A percentile compares a stretch with the other conserved stretches of the same genome.
phyloP scores from a whole-genome alignment of 257 asterid genomes.

The Primulina eburnea region DNA sequence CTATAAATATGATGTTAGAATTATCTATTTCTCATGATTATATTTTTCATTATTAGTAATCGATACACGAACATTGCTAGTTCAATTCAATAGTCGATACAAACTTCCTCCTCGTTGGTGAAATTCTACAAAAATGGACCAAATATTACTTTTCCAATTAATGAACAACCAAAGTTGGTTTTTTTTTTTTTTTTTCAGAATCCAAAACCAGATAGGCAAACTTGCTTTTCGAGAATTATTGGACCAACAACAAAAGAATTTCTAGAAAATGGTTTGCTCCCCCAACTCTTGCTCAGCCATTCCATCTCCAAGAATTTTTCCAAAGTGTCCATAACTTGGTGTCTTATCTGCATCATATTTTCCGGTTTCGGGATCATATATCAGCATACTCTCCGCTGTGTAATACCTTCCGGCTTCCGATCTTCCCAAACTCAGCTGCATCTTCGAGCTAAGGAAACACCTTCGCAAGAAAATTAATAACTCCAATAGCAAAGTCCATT shows the following conservation, averaged over 20 bases:
- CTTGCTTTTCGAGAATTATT: neutral
- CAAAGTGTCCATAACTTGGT: conserved; percentile 90
- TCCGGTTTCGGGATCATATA: conserved; percentile 69
- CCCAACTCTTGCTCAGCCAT: conserved; percentile 93
- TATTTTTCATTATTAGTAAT: too few relatives aligned
- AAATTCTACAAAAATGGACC: too few relatives aligned
- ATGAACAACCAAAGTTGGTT: too few relatives aligned
- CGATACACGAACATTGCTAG: too few relatives aligned
- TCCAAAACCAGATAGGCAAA: too few relatives aligned
- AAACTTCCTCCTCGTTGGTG: too few relatives aligned
- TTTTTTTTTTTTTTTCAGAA: too few relatives aligned
- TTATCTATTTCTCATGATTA: too few relatives aligned
- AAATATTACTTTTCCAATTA: too few relatives aligned
- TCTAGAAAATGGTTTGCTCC: conserved; percentile 71
- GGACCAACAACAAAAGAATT: neutral
- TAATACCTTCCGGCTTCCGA: conserved; percentile 96
- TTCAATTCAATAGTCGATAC: too few relatives aligned
- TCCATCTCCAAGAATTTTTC: too few relatives aligned
- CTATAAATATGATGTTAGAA: too few relatives aligned
- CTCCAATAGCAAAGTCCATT: conserved; percentile 85
- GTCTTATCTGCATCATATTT: conserved; percentile 76
- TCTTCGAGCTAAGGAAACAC: conserved; percentile 79
- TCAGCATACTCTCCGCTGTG: conserved; percentile 92
- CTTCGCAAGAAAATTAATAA: conserved; percentile 79
- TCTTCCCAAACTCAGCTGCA: conserved; percentile 92